Base-by-base conservation (phyloP, 2,329 filamentous ascomycete genomes). In the Lasiodiplodia sp. region DNA sequence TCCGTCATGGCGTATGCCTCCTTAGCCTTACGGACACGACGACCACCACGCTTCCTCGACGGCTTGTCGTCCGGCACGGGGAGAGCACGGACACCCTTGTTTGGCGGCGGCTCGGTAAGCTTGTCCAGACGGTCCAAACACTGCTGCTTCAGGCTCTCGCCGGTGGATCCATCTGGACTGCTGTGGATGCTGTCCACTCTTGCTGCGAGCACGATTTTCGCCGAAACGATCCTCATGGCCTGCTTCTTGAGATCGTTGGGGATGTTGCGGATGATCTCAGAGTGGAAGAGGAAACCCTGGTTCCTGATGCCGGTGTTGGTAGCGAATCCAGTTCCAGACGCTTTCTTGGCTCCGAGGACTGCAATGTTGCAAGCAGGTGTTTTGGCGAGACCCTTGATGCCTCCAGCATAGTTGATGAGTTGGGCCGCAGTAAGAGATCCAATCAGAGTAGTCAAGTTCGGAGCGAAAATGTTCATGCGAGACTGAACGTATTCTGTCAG, bases 1-100 rank as follows among this genome's bases (percentile, higher is more conserved):
- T 99, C 96, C 0, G 96, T 99, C 93, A 97, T 97, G 70, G 96
- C 95, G 7, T 93, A 93, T 4, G 95, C 94, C 80, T 97, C 96
- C 86, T 99, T 99, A 70, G 95, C 95, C 80, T 97, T 97, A 68
- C 96, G 86, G 14, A 94, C 96, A 72, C 94, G 87, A 67, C 95
- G 87, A 64, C 96, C 96, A 79, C 96, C 96, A 72, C 96, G 92
- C 80, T 99, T 99, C 40, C 94, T 87, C 0, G 92, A 90, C 1
- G 94, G 96, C 79, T 98, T 99, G 80, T 99, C 96, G 77, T 98
- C 96, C 0, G 96, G 96, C 0, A 93, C 92, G 0, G 95, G 95
- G 0, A 98, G 87, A 0, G 96, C 96, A 70, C 93, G 90, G 18
- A 89, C 87, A 3, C 94, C 94, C 77, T 96, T 94, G 82, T 97